Conservation (phyloP, 306 rosid species). For the Biancaea sappan region DNA sequence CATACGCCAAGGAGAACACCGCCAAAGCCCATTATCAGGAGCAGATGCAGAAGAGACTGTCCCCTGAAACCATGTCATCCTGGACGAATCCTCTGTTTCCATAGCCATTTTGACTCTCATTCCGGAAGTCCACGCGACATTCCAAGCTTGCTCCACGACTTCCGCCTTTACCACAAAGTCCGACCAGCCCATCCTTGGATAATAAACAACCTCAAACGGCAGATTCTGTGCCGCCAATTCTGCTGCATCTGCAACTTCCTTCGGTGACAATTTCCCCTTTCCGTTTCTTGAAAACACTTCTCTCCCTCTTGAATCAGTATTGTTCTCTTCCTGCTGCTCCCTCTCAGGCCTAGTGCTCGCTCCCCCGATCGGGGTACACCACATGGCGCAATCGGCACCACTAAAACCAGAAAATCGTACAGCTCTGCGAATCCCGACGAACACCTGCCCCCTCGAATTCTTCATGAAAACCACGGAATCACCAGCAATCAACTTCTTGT, state of each 20-base stretch:
- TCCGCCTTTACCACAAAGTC: constrained; percentile 68
- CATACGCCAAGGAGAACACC: constrained; percentile 70
- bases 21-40: constrained; percentile 50
- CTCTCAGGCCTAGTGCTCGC: constrained; percentile 25
- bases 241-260: constrained; percentile 47
- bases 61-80: constrained; percentile 61
- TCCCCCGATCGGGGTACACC: constrained; percentile 38
- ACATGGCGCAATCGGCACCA: constrained; percentile 25
- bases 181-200: constrained; percentile 57
- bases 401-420: constrained; percentile 10
- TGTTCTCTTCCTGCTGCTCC: constrained; percentile 13
- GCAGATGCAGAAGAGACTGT: constrained; percentile 39
- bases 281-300: constrained; percentile 35
- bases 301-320: constrained; percentile 3
- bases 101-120: constrained; percentile 57
- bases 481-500: constrained; percentile 63
- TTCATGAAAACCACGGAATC: constrained; percentile 60
- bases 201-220: constrained; percentile 64
- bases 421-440: constrained; percentile 57
- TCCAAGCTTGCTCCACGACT: constrained; percentile 51
- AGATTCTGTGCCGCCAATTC: constrained; percentile 48
- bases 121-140: constrained; percentile 45
- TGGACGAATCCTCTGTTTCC: constrained; percentile 60
- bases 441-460: constrained; percentile 39
- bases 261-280: constrained; percentile 36